phyloP scores from a whole-genome alignment of 2,329 filamentous ascomycete species.

The Dissoconium aciculare region DNA sequence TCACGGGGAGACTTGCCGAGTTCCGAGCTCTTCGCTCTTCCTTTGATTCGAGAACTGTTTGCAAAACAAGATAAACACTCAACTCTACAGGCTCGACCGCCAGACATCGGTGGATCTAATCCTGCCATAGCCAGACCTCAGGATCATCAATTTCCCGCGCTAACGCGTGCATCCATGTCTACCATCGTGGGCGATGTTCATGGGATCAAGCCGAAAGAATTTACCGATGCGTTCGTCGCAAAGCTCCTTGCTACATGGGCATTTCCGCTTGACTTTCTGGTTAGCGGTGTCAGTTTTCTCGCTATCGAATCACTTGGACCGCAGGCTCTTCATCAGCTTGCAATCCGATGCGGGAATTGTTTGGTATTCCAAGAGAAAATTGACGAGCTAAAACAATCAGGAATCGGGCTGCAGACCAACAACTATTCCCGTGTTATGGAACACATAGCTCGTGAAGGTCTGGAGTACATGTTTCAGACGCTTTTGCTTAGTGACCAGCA shows the following conservation, averaged over 20 bases:
- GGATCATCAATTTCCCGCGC: constrained; percentile 4
- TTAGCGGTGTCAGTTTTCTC: constrained; percentile 54
- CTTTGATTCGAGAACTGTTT: constrained; percentile 19
- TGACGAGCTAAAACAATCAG: constrained; percentile 42
- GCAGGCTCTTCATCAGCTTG: constrained; percentile 62
- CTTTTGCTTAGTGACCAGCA: constrained; percentile 48
- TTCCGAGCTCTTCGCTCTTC: constrained; percentile 17
- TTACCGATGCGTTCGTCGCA: constrained; percentile 58
- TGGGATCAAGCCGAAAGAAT: constrained; percentile 30
- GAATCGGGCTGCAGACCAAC: constrained; percentile 47
- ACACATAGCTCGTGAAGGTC: constrained; percentile 44
- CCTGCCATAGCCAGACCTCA: too few relatives aligned
- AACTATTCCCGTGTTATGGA: constrained; percentile 52
- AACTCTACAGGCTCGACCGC: too few relatives aligned
- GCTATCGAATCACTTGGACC: constrained; percentile 61
- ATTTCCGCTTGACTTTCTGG: constrained; percentile 55
- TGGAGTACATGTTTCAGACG: constrained; percentile 38
- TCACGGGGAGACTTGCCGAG: constrained; percentile 26
- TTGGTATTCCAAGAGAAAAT: constrained; percentile 46
- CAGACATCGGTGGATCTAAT: too few relatives aligned
- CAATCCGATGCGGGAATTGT: constrained; percentile 44
- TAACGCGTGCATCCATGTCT: constrained; percentile 17
- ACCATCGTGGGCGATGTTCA: constrained; percentile 26
- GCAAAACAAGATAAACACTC: constrained; percentile 11
- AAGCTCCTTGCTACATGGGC: constrained; percentile 66